Base-by-base conservation (phyloP, 305 asterid genomes). In the Fraxinus ornus region DNA sequence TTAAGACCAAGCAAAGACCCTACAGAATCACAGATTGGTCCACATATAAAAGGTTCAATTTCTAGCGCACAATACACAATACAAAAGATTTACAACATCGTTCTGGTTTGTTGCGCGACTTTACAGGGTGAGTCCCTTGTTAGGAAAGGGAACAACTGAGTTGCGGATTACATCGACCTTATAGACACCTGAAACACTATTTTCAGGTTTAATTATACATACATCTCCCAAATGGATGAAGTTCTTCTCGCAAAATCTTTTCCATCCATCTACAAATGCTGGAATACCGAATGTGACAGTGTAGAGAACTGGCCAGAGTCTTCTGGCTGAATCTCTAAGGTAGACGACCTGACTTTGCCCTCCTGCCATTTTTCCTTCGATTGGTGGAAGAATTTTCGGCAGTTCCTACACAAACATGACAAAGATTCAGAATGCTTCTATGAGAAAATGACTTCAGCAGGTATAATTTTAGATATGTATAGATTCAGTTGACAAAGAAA, bases 381-480 rank as follows among this genome's bases (percentile, higher is more conserved):
- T 1, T 17, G 52, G 32, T 15, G 83, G 76, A 72, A 81, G 30
- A 70, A 3, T 21, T 22, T 78, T 52, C 7, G 89, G 88, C 82
- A 89, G 47, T 83, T 80, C 92, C 92, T 89, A 47, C 78, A 83
- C 78, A 70, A 81, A 66, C 83, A 84, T 35, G 30, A 74, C 7
- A 26, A 66, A 22, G 33, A 66, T 66, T 26, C n/a, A 66, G 9
- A 9, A 64, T 9, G 73, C 36, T 66, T 66, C 73, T 4, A 24
- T 1, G 72, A 62, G 33, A 24, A 0, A 60, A 22, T n/a, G 68
- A 57, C 68, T 21, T 62, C 72, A 62, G 13, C 72, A 22, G 30
- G 32, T 21, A 62, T 3, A 7, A 62, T 33, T 22, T 19, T 21
- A 1, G 13, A 62, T n/a, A n/a, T 7, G 24, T 62, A 49, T 49